Base-by-base conservation (phyloP, 2,329 filamentous ascomycete genomes). In the Seiridium unicorne region DNA sequence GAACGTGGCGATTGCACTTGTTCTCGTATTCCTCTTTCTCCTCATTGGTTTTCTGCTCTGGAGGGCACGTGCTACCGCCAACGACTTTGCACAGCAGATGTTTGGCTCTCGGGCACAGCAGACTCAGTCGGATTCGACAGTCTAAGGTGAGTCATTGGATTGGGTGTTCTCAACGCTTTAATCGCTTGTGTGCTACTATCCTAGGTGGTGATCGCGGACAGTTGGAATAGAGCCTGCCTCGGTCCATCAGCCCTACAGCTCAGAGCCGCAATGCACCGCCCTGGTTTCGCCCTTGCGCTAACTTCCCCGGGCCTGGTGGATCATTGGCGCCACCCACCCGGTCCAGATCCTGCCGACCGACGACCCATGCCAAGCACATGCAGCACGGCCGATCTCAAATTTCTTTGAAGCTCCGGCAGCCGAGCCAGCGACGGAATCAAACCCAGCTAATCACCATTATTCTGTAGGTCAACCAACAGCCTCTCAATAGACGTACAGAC, bases 1-100 rank as follows among this genome's bases (percentile, higher is more conserved):
- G 1, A 71, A 71, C 63, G 64, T 65, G 3, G 64, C 62, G 9
- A 68, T 75, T 58, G 69, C 67, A 26, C 44, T 75, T 6, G 61
- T 69, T 1, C 61, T 77, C 31, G 44, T 73, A 46, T 58, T 71
- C 57, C 42, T 74, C 18, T 51, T 70, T 49, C 11, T 63, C 2
- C 47, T 65, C 47, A 55, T 68, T 59, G 61, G 51, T 5, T 2
- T 68, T 11, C 36, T 65, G 2, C 44, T 60, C 53, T 73, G 66
- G 59, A 64, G 65, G 40, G 69, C 68, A 11, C 61, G 66, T 59
- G 60, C 51, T 13, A 47, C 65, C 13, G 62, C 72, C 54, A 48
- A 59, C 5, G 9, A 34, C 4, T 72, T 75, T 63, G 69, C 67
- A 3, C 49, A 51, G 13, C 49, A 49, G 4, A 58, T 58, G 55